Evolutionary conservation across 129 eudicot species (phyloP), one percentile per base, ranked within the genome.

Genomic region (Pseudognaphalium luteoalbum): DNA sequence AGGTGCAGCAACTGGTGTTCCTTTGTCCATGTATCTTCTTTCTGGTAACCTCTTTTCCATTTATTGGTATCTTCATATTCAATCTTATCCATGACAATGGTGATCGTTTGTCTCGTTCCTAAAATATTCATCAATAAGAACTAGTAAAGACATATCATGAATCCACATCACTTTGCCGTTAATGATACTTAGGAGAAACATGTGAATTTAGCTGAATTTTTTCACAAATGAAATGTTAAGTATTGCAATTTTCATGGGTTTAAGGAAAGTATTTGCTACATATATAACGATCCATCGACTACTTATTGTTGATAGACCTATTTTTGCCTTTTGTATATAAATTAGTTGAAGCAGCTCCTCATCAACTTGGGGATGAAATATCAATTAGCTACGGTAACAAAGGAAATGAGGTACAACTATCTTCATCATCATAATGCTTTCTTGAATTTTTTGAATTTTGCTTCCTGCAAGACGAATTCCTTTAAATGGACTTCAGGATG

Each of bases 341-440:
- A 17, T 72, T 78, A 91, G 98, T 86, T 70, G 91, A 87, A 61
- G 82, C 85, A 81, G 80, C 76, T 72, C 44, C 72, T 33, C 74
- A 71, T 56, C 82, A 84, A 67, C 74, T 54, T 10, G 94, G 83
- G 80, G 62, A 89, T 71, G 99, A 95, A 91, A 91, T 95, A 81
- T 79, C 92, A 29, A 95, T 95, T 72, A 95, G 99, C 80, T 95
- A 95, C 39, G 99, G 97, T 41, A 75, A 86, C 96, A 95, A 95
- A 89, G 99, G 99, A 77, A 95, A 95, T 47, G 99, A 95, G 99
- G 99, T 95, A 86, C 52, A 30, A 58, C 33, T 21, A 72, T 47
- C 41, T 20, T 21, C 62, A 25, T 71, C 60, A 32, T 59, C 29
- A 52, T 66, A 65, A 66, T 82, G 35, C 41, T 34, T 22, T 28